Evolutionary conservation across 345 rosid genomes (phyloP), one percentile per base, ranked within the genome.

Genomic region (Melaleuca alternifolia): DNA sequence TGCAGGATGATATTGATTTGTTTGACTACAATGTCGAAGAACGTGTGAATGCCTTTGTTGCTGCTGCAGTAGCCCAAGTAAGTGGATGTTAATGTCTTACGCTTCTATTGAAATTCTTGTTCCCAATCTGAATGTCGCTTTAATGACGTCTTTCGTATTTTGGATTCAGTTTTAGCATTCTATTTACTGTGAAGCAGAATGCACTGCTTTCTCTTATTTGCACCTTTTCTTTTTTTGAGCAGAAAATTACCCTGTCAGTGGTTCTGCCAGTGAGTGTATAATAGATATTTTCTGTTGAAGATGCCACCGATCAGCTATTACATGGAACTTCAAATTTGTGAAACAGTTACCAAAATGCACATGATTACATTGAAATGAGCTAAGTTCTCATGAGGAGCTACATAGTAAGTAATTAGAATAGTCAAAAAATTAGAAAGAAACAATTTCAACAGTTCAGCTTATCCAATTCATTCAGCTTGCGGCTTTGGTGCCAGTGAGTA

Each of bases 21-120:
- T 97, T 95, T 89, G 99, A 97, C 93, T 97, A 96, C 94, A 97
- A 97, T 90, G 99, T 96, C 86, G 92, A 91, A 92, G 98, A 96
- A 7, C 94, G 99, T 90, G 99, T 97, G 85, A 91, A 95, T 88
- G 97, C 91, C 89, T 97, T 97, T 87, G 99, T 97, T 51, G 92
- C 96, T 87, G 99, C 99, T 88, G 99, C 99, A 85, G 37, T 96
- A 88, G 91, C 95, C 51, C 99, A 96, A 97, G 99, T 97, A 88
- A 84, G 86, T 52, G 26, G 46, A 83, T 28, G 18, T 30, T 53
- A 65, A 37, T 20, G 83, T 23, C 44, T 85, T 75, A 86, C 54
- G 28, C 76, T 56, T 90, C 75, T 84, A 71, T 46, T 37, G 46
- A 71, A 41, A 71, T 71, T 33, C 79, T 71, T 33, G 46, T 71